Evolutionary conservation across 2,329 filamentous ascomycete genomes (phyloP), one percentile per base, ranked within the genome.

Genomic region (Ampelomyces quisqualis): DNA sequence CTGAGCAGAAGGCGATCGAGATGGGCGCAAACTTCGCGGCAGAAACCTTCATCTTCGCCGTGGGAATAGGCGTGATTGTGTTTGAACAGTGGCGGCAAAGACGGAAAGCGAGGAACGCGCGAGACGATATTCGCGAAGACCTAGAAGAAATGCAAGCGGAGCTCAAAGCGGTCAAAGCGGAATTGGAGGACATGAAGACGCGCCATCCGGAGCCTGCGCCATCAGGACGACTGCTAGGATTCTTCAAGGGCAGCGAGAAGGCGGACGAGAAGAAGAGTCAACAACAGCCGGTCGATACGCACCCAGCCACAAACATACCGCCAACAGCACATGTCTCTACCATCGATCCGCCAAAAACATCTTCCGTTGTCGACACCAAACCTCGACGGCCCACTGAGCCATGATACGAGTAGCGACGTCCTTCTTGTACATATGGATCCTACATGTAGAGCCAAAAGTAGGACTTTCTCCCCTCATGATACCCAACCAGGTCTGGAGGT

Each of bases 21-120:
- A 77, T 78, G 24, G 83, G 82, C 3, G 83, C 82, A 3, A 85
- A 82, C 48, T 86, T 86, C 56, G 82, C 84, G 34, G 80, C 80
- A 21, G 82, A 86, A 57, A 69, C 78, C 0, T 86, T 86, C 58
- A 73, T 86, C 26, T 85, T 86, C 53, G 54, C 75, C 3, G 83
- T 86, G 9, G 83, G 79, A 1, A 81, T 79, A 5, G 71, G 77
- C 0, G 65, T 85, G 44, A 80, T 86, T 30, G 62, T 85, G 0
- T 80, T 80, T 38, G 82, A 86, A 57, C 76, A 77, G 14, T 80
- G 76, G 74, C 70, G 82, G 39, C 77, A 78, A 20, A 71, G 80
- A 37, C 72, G 78, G 44, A 86, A 85, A 59, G 81, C 81, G 47
- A 76, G 70, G 34, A 78, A 73, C 15, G 71, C 80, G 33, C 68